Conservation (phyloP, 768 basidiomycete species). For the Clitopilus passeckerianus region DNA sequence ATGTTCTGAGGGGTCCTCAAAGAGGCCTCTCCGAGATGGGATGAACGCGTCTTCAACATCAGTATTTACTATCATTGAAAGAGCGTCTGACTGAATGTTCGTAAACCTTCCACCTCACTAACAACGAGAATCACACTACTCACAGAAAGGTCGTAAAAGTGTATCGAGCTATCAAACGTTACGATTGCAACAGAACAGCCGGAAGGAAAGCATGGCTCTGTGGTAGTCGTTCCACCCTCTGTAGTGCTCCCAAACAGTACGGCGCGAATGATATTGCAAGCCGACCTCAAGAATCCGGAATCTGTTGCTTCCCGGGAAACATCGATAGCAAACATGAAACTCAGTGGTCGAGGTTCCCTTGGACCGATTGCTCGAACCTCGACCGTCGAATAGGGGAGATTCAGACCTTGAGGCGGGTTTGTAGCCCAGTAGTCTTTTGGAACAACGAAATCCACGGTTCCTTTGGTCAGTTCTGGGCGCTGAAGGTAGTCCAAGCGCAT, state of each 20-base stretch:
- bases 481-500: conserved; percentile 76
- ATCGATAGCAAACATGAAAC: conserved; percentile 85
- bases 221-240: conserved; percentile 31
- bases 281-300: conserved; percentile 65
- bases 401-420: conserved; percentile 51
- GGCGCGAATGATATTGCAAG: conserved; percentile 57
- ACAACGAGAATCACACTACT: conserved; percentile 22
- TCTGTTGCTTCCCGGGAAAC: conserved; percentile 64
- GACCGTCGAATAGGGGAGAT: conserved; percentile 47
- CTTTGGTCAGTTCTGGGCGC: conserved; percentile 83
- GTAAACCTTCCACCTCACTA: conserved; percentile 17
- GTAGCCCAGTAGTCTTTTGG: conserved; percentile 83
- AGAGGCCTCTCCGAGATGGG: conserved; percentile 66
- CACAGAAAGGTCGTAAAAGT: conserved; percentile 89
- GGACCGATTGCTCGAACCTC: conserved; percentile 40
- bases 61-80: conserved; percentile 73
- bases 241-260: conserved; percentile 57
- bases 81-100: conserved; percentile 39
- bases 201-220: conserved; percentile 46
- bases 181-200: conserved; percentile 67
- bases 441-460: conserved; percentile 89
- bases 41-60: conserved; percentile 93
- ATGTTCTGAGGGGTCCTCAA: conserved; percentile 70
- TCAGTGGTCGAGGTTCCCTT: conserved; percentile 59
- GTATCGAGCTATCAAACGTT: conserved; percentile 75